These are phyloP conservation scores for Colletotrichum viniferum DNA, from an alignment of 2,329 filamentous ascomycete genomes.

Conservation along the genomic window DNA sequence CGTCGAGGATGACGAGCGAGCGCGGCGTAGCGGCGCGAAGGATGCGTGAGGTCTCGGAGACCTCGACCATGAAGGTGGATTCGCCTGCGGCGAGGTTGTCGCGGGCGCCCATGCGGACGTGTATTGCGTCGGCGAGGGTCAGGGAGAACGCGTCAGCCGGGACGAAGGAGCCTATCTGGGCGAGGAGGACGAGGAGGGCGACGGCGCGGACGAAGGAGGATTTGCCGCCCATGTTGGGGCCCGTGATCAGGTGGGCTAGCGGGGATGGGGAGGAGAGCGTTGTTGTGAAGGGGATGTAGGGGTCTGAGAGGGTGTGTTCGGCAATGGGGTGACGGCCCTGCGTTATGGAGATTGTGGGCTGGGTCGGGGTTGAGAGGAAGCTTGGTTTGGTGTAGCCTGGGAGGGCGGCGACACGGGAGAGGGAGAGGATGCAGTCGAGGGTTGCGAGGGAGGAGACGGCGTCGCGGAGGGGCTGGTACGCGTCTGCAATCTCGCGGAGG, in stretches of 20 bases:
- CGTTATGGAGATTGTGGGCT: slow-evolving; percentile 71
- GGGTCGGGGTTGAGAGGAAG: slow-evolving; percentile 64
- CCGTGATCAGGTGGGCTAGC: slow-evolving; percentile 86
- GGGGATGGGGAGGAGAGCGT: slow-evolving; percentile 68
- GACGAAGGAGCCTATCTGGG: slow-evolving; percentile 93
- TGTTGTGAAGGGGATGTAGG: slow-evolving; percentile 91
- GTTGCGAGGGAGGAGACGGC: slow-evolving; percentile 84
- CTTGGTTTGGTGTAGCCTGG: slow-evolving; percentile 86
- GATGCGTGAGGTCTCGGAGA: slow-evolving; percentile 90
- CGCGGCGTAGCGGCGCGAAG: slow-evolving; percentile 86
- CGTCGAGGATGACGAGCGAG: slow-evolving; percentile 89
- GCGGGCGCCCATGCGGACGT: slow-evolving; percentile 93
- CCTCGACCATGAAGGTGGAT: slow-evolving; percentile 97
- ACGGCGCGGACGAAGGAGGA: slow-evolving; percentile 96
- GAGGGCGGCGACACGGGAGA: slow-evolving; percentile 82
- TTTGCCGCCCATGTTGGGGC: slow-evolving; percentile 99
- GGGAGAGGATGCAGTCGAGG: slow-evolving; percentile 87
- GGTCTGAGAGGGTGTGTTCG: slow-evolving; percentile 82
- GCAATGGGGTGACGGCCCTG: slow-evolving; percentile 93
- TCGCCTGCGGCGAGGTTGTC: slow-evolving; percentile 97
- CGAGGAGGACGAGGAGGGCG: slow-evolving; percentile 90
- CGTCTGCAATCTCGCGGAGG: slow-evolving; percentile 73
- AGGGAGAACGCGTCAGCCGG: slow-evolving; percentile 77
- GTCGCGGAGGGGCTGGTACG: slow-evolving; percentile 87
- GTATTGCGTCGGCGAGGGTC: slow-evolving; percentile 87